These are phyloP conservation scores for Metschnikowia borealis DNA, from an alignment of 805 yeast genomes.

Conservation along the genomic window DNA sequence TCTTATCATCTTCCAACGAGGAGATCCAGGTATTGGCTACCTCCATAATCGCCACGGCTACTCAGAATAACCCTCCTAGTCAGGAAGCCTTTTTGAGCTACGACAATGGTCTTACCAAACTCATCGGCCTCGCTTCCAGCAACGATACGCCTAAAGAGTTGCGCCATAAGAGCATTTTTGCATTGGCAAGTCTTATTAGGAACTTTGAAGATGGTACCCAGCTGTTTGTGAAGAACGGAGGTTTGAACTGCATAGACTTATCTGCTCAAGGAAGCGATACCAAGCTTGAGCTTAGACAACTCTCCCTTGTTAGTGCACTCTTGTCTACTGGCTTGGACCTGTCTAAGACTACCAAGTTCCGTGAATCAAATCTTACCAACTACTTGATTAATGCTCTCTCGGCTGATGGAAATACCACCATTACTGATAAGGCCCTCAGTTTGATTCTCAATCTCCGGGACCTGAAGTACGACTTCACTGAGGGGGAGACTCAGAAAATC, in stretches of 20 bases:
- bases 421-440: constrained; percentile 55
- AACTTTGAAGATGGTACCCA: constrained; percentile 58
- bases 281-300: constrained; percentile 48
- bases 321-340: constrained; percentile 48
- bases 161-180: constrained; percentile 67
- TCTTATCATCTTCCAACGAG: constrained; percentile 38
- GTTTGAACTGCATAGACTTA: constrained; percentile 54
- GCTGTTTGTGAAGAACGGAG: constrained; percentile 52
- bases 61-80: constrained; percentile 79
- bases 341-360: constrained; percentile 39
- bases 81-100: constrained; percentile 64
- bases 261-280: constrained; percentile 21
- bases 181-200: constrained; percentile 68
- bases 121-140: constrained; percentile 41
- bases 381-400: constrained; percentile 29
- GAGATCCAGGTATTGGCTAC: constrained; percentile 56
- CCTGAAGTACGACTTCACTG: constrained; percentile 41
- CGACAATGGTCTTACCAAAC: constrained; percentile 41
- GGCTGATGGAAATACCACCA: constrained; percentile 40
- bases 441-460: constrained; percentile 45
- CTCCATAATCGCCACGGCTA: constrained; percentile 83
- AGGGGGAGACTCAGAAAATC: constrained; percentile 38
- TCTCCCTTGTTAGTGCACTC: constrained; percentile 58
- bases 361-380: constrained; percentile 29
- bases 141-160: constrained; percentile 24